Conservation (phyloP, 768 basidiomycete genomes). For the Mycena vulgaris region DNA sequence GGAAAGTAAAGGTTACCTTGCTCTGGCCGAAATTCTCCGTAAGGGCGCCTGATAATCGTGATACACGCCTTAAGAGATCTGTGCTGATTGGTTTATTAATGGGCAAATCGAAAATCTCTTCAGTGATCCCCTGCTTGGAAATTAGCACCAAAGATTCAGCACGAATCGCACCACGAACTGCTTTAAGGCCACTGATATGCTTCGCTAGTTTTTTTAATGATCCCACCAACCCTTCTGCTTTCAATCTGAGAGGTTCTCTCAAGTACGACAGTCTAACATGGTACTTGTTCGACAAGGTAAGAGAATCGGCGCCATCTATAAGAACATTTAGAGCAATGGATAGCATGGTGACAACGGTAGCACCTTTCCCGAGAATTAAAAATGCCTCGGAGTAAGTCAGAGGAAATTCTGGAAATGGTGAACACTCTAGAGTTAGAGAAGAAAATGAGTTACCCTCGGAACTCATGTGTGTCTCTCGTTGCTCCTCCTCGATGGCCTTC, state of each 20-base stretch:
- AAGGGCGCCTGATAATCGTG: constrained; percentile 77
- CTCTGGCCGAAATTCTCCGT: constrained; percentile 67
- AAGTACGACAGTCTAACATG: constrained; percentile 75
- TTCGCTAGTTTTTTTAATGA: constrained; percentile 64
- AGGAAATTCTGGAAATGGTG: constrained; percentile 61
- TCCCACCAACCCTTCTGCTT: constrained; percentile 70
- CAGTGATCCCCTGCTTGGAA: constrained; percentile 55
- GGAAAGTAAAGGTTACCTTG: constrained; percentile 53
- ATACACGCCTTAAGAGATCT: constrained; percentile 73
- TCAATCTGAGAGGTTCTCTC: constrained; percentile 69
- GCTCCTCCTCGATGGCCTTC: constrained; percentile 63
- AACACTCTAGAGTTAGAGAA: constrained; percentile 9
- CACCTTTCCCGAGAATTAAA: constrained; percentile 81
- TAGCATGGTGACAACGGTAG: not conserved
- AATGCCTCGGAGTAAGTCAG: constrained; percentile 75
- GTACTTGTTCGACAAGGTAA: constrained; percentile 71
- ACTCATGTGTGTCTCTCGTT: constrained; percentile 66
- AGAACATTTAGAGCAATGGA: constrained; percentile 18
- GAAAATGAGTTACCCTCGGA: constrained; percentile 52
- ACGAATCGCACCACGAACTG: constrained; percentile 54
- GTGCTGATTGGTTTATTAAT: constrained; percentile 56
- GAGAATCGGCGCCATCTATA: constrained; percentile 75
- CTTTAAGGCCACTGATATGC: constrained; percentile 64
- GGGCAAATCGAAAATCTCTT: constrained; percentile 61
- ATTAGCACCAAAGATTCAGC: constrained; percentile 6